A percentile compares a stretch with the other conserved stretches of the same genome.
These are phyloP conservation scores for Tetrahymena elliotti DNA, from an alignment of 73 alveolate species.

Conservation along the genomic window DNA sequence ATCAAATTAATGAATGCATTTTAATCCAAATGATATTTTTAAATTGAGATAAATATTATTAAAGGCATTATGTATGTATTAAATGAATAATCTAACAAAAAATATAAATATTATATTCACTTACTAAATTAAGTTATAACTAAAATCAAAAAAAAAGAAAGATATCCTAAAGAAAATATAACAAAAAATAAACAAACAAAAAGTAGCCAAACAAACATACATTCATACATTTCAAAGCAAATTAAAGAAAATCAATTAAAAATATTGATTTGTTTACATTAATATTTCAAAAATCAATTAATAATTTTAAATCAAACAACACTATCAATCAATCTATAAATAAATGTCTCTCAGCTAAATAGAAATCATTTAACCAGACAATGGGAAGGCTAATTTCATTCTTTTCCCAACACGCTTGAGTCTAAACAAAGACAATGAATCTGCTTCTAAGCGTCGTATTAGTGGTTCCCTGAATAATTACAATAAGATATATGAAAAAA, in stretches of 20 bases:
- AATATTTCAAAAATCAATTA: background rate
- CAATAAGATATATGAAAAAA: background rate
- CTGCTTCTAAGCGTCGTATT: background rate
- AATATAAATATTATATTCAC: background rate
- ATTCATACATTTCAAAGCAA: no score
- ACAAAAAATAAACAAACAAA: no score
- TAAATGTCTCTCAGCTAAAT: background rate
- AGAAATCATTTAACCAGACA: background rate
- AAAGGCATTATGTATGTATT: no score
- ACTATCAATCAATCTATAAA: background rate
- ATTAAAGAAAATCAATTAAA: background rate
- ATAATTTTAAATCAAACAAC: background rate
- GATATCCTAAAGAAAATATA: background rate
- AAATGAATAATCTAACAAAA: background rate
- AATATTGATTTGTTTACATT: background rate
- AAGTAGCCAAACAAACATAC: no score
- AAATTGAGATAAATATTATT: background rate
- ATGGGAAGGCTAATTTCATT: background rate
- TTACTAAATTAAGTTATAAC: background rate
- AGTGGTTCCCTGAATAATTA: background rate
- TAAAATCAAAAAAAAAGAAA: background rate
- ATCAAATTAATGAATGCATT: no score
- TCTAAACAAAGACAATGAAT: background rate
- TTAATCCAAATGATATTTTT: background rate
- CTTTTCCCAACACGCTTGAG: background rate